A percentile compares a stretch with the other conserved stretches of the same genome.
Evolutionary conservation across 1,139 yeast species (phyloP).

Genomic region (Geotrichum cucujoidarum): DNA sequence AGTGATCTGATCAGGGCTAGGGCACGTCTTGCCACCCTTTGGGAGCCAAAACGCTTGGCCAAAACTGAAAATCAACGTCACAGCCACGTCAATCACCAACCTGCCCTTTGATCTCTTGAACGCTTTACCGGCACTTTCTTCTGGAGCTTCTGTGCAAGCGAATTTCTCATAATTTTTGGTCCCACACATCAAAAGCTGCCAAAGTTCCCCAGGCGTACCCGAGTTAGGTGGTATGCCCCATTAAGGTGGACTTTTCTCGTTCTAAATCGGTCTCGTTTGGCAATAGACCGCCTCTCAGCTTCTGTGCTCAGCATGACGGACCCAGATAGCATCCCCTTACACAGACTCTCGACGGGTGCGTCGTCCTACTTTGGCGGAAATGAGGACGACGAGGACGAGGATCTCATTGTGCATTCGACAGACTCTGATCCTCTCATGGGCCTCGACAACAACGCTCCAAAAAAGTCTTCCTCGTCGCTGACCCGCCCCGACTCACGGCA

Average conservation of each 20-base stretch:
- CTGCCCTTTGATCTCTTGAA: not conserved
- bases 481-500: not conserved
- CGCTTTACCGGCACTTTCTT: too few relatives aligned
- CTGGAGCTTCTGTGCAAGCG: too few relatives aligned
- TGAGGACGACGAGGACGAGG: conserved; percentile 3
- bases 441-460: not conserved
- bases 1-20: too few relatives aligned
- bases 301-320: conserved; percentile 1
- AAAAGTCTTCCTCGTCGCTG: not conserved
- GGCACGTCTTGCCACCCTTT: too few relatives aligned
- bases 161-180: not conserved
- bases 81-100: not conserved
- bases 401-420: conserved; percentile 1
- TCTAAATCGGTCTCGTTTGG: conserved; percentile 6
- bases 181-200: not conserved
- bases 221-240: conserved; percentile 15
- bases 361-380: conserved; percentile 1
- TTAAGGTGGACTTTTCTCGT: conserved; percentile 9
- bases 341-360: not conserved
- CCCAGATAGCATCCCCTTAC: conserved; percentile 6
- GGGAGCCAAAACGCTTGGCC: too few relatives aligned
- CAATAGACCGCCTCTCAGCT: conserved; percentile 1
- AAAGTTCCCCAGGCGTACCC: conserved; percentile 5
- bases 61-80: too few relatives aligned
- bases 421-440: conserved; percentile 8